Evolutionary conservation across 73 alveolate genomes (phyloP).

Genomic region (Uronychia setigera): DNA sequence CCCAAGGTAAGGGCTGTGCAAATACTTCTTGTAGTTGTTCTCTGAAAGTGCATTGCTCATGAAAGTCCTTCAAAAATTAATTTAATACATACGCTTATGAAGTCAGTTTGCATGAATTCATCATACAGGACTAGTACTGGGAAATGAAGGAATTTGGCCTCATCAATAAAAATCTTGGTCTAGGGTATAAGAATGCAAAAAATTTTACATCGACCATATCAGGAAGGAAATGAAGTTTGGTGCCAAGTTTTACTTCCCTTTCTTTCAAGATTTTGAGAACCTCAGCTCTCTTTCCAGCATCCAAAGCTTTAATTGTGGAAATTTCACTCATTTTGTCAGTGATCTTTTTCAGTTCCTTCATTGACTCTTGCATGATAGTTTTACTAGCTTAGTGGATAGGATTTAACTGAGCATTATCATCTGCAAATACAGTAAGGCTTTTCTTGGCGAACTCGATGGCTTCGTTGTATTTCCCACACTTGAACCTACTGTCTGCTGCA

Average conservation of each 20-base stretch:
- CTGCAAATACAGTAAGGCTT: slow-evolving; percentile 7
- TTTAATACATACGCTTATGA: slow-evolving; percentile 20
- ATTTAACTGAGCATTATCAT: neutral
- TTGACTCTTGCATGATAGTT: slow-evolving; percentile 20
- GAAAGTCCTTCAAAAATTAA: slow-evolving; percentile 63
- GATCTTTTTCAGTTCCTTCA: slow-evolving; percentile 26
- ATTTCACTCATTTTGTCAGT: slow-evolving; percentile 57
- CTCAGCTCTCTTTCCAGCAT: slow-evolving; percentile 59
- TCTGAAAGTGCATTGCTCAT: slow-evolving; percentile 66
- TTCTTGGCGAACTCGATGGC: slow-evolving; percentile 10
- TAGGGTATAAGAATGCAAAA: neutral
- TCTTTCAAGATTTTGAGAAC: slow-evolving; percentile 65
- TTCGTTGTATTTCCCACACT: slow-evolving; percentile 26
- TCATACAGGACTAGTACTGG: slow-evolving; percentile 87
- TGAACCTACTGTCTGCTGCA: slow-evolving; percentile 25
- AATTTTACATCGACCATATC: slow-evolving; percentile 51
- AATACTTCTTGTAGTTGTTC: slow-evolving; percentile 68
- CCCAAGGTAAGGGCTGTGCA: slow-evolving; percentile 87
- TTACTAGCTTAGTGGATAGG: slow-evolving; percentile 9
- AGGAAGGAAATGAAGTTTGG: slow-evolving; percentile 77
- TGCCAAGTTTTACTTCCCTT: slow-evolving; percentile 77
- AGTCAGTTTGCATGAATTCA: slow-evolving; percentile 90
- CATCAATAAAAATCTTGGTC: slow-evolving; percentile 75
- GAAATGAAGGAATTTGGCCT: slow-evolving; percentile 77
- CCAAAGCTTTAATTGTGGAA: slow-evolving; percentile 69